phyloP scores from a whole-genome alignment of 495 filamentous ascomycete genomes.

The Echria macrotheca region DNA sequence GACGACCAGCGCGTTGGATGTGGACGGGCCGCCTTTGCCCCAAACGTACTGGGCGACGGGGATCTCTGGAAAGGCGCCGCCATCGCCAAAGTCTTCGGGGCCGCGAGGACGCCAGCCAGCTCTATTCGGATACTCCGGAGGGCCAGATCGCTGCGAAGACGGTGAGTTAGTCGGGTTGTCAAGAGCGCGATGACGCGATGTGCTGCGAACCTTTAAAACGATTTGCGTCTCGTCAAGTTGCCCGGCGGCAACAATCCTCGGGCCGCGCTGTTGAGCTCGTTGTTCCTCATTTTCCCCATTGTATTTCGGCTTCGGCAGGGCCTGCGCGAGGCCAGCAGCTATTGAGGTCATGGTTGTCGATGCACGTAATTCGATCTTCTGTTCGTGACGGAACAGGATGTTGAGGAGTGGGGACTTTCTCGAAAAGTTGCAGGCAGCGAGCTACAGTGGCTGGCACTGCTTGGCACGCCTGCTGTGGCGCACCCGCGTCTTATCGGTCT shows the following conservation, averaged over 20 bases:
- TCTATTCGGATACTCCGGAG: conserved; percentile 80
- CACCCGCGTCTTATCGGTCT: neutral
- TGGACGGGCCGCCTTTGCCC: conserved; percentile 70
- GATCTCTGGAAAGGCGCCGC: conserved; percentile 93
- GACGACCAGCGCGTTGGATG: conserved; percentile 82
- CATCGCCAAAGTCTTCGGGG: conserved; percentile 90
- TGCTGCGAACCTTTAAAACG: conserved; percentile 61
- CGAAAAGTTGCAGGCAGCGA: conserved; percentile 22
- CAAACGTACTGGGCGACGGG: conserved; percentile 92
- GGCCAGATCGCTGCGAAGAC: conserved; percentile 61
- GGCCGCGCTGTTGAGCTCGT: conserved; percentile 68
- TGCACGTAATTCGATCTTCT: neutral
- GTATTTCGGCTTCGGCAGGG: conserved; percentile 86
- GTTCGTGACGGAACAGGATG: conserved; percentile 1
- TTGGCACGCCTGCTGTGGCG: neutral
- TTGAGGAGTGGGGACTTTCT: conserved; percentile 15
- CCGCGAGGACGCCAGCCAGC: conserved; percentile 80
- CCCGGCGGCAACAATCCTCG: conserved; percentile 70
- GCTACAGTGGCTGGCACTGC: conserved; percentile 15
- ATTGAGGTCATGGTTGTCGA: conserved; percentile 58
- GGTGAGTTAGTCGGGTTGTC: conserved; percentile 12
- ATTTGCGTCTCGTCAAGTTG: conserved; percentile 82
- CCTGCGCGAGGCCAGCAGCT: conserved; percentile 69
- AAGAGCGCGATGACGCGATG: neutral
- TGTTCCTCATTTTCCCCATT: conserved; percentile 78